These are phyloP conservation scores for Cicer yamashitae DNA, from an alignment of 306 rosid genomes.

Conservation along the genomic window DNA sequence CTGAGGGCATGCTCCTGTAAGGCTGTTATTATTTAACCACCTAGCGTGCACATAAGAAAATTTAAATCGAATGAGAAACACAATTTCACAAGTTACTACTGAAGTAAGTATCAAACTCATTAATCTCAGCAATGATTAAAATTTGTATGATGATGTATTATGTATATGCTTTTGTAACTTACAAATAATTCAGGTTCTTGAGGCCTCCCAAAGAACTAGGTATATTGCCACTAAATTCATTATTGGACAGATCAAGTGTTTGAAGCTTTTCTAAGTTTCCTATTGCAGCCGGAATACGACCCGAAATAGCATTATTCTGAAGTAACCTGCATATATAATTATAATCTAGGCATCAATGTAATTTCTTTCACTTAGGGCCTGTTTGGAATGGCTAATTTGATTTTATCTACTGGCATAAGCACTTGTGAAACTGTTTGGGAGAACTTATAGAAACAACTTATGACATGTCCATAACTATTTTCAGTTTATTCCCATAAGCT, in stretches of 20 bases:
- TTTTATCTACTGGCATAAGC: neutral
- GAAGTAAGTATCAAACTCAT: slow-evolving; percentile 31
- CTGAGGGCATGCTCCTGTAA: slow-evolving; percentile 81
- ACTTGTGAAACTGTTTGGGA: neutral
- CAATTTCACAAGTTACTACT: slow-evolving; percentile 13
- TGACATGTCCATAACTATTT: neutral
- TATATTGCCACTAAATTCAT: slow-evolving; percentile 69
- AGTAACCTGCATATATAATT: slow-evolving; percentile 70
- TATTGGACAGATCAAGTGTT: slow-evolving; percentile 94
- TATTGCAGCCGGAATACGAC: slow-evolving; percentile 75
- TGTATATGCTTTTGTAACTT: slow-evolving; percentile 51
- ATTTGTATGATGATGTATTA: neutral
- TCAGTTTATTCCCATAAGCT: neutral
- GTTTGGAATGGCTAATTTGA: neutral
- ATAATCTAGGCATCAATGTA: neutral
- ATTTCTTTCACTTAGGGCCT: neutral
- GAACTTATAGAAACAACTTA: neutral
- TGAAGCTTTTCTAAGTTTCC: slow-evolving; percentile 87
- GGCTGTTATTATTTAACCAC: slow-evolving; percentile 95
- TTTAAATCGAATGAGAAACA: slow-evolving; percentile 42
- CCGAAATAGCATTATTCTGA: slow-evolving; percentile 91
- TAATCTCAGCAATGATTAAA: slow-evolving; percentile 16
- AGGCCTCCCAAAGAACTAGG: slow-evolving; percentile 87
- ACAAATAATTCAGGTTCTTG: slow-evolving; percentile 87
- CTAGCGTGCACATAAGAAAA: slow-evolving; percentile 59